These are phyloP conservation scores for Trametes villosa DNA, from an alignment of 768 basidiomycete genomes.

Conservation along the genomic window DNA sequence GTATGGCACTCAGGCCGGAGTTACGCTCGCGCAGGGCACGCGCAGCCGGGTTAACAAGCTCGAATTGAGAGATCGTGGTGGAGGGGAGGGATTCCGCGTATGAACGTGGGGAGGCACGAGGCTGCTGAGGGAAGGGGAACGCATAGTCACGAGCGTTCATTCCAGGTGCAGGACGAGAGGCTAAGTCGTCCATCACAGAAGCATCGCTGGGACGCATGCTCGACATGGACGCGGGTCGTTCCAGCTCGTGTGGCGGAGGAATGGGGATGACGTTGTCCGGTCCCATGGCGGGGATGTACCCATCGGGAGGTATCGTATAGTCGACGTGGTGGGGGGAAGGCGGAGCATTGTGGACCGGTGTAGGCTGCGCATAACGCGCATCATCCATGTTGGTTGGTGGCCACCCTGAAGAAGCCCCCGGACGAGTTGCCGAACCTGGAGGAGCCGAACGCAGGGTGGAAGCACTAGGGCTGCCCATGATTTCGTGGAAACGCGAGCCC, in stretches of 20 bases:
- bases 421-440: neutral
- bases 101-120: slow-evolving; percentile 25
- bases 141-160: slow-evolving; percentile 24
- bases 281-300: slow-evolving; percentile 29
- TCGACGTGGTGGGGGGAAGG: slow-evolving; percentile 26
- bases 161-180: neutral
- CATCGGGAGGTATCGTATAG: slow-evolving; percentile 27
- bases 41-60: slow-evolving; percentile 24
- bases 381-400: slow-evolving; percentile 5
- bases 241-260: slow-evolving; percentile 25
- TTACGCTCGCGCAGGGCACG: slow-evolving; percentile 21
- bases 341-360: slow-evolving; percentile 18
- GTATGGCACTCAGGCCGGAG: slow-evolving; percentile 29
- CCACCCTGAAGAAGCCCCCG: slow-evolving; percentile 14
- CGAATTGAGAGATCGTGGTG: slow-evolving; percentile 32
- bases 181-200: neutral
- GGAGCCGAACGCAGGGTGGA: slow-evolving; percentile 23
- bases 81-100: slow-evolving; percentile 30
- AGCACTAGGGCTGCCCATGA: slow-evolving; percentile 27
- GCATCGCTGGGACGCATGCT: slow-evolving; percentile 7
- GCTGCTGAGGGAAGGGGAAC: neutral
- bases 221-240: slow-evolving; percentile 16
- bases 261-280: slow-evolving; percentile 23
- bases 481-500: slow-evolving; percentile 32
- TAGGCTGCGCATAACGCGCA: slow-evolving; percentile 12